Evolutionary conservation across 768 basidiomycete species (phyloP).

Genomic region (Leucosporidium scottii): DNA sequence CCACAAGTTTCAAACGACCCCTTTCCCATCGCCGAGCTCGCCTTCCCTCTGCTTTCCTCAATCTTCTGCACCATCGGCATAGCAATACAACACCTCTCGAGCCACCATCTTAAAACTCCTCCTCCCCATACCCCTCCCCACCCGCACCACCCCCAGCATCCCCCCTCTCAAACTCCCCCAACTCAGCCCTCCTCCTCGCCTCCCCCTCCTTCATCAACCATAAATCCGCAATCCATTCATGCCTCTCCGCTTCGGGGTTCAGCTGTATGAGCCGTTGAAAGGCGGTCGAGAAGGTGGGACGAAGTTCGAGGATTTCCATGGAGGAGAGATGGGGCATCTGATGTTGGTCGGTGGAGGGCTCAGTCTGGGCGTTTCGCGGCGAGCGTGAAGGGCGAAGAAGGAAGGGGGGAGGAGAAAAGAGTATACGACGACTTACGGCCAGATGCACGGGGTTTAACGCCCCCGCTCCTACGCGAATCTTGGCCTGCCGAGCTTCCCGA

Average conservation of each 20-base stretch:
- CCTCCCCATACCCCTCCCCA: slow-evolving; percentile 16
- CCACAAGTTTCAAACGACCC: too few relatives aligned
- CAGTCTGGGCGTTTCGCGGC: too few relatives aligned
- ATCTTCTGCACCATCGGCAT: not conserved
- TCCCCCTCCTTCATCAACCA: slow-evolving; percentile 21
- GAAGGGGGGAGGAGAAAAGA: not conserved
- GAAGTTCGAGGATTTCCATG: slow-evolving; percentile 90
- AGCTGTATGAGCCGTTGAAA: slow-evolving; percentile 45
- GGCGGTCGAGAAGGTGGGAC: slow-evolving; percentile 76
- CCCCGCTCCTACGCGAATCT: slow-evolving; percentile 75
- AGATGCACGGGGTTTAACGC: slow-evolving; percentile 74
- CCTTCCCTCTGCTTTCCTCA: not conserved
- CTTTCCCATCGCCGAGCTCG: not conserved
- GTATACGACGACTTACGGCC: slow-evolving; percentile 50
- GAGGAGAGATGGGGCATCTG: slow-evolving; percentile 78
- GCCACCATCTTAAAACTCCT: not conserved
- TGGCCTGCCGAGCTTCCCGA: slow-evolving; percentile 92
- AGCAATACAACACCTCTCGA: not conserved
- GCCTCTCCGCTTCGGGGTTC: slow-evolving; percentile 22
- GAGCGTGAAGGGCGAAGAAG: not conserved
- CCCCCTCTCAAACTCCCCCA: not conserved
- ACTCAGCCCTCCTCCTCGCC: not conserved
- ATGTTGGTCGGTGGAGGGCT: too few relatives aligned
- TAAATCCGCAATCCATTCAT: slow-evolving; percentile 1
- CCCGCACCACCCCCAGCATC: not conserved